phyloP scores from a whole-genome alignment of 441 rosid genomes.

The Pelargonium cotyledonis region DNA sequence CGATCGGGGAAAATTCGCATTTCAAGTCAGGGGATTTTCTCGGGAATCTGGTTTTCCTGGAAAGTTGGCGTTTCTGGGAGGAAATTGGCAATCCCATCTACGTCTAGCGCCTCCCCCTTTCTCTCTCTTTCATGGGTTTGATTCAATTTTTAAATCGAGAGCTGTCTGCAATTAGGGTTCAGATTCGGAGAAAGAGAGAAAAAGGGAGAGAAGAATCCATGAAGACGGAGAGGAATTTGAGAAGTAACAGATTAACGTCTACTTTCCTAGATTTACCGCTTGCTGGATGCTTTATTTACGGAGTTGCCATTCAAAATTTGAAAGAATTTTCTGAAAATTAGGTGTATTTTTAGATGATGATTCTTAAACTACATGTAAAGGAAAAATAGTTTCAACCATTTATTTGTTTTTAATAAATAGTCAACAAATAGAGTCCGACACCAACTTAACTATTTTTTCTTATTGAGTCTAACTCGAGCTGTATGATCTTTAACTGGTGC shows the following conservation, averaged over 20 bases:
- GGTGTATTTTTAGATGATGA: too few species aligned
- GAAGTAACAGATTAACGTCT: neutral
- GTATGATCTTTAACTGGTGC: too few species aligned
- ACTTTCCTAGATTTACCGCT: neutral
- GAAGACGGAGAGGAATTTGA: neutral
- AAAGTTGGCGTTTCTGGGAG: neutral
- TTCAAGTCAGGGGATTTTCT: neutral
- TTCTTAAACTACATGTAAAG: too few species aligned
- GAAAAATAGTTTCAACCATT: too few species aligned
- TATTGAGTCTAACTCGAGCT: too few species aligned
- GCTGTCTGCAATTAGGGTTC: too few species aligned
- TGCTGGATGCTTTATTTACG: neutral
- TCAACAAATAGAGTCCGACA: too few species aligned
- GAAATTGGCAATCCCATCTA: neutral
- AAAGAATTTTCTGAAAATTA: too few species aligned
- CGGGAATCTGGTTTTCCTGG: neutral
- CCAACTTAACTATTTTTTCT: too few species aligned
- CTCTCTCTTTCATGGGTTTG: neutral
- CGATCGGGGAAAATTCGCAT: neutral
- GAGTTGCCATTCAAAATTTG: neutral
- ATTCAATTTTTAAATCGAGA: neutral
- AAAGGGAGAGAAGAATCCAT: neutral
- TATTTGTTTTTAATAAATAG: too few species aligned
- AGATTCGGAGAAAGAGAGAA: neutral
- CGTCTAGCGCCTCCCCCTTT: neutral